Base-by-base conservation (phyloP, 1,284 basidiomycete genomes). In the Pascua guehoae region DNA sequence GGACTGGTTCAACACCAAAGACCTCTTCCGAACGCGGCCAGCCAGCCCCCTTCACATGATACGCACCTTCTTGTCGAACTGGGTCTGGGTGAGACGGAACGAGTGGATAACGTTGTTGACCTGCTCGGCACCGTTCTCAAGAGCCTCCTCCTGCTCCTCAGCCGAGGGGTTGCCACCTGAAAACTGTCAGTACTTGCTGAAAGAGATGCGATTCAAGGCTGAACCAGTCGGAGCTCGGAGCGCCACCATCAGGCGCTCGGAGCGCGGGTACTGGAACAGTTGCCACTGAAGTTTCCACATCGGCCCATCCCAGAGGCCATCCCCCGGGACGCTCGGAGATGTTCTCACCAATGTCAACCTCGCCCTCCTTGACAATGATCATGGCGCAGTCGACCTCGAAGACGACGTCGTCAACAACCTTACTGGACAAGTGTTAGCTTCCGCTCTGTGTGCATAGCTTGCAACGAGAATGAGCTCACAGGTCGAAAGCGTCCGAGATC, bases 81-180 rank as follows among this genome's bases (percentile, higher is more conserved):
- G 42, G 37, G 91, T 95, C 41, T 77, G 49, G 73, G 90, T 85
- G 62, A 99, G 88, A 71, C 93, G 88, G 86, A 95, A 94, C 50
- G 92, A 91, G 82, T 93, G 81, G 61, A 88, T 87, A 66, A 98
- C 83, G 79, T 98, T 92, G 87, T 94, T 98, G 74, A 96, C 88
- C 64, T 82, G 81, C 16, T 57, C 45, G 39, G 85, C 83, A 66
- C 89, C 91, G 15, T 89, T 87, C 75, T 92, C 94, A 58, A 96
- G 78, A 38, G 81, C 82, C 65, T 98, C 96, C 4, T 86, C 86
- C 50, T 79, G 79, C 60, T 97, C 96, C 81, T 98, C 96, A 41
- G 88, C 82, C 53, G 95, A 94, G 46, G 91, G 88, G 79, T 94
- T 93, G 60, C 87, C 91, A 74, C 90, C 89, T 91, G 66, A 7